phyloP scores from a whole-genome alignment of 2,329 filamentous ascomycete species.

The Fusarium armeniacum region DNA sequence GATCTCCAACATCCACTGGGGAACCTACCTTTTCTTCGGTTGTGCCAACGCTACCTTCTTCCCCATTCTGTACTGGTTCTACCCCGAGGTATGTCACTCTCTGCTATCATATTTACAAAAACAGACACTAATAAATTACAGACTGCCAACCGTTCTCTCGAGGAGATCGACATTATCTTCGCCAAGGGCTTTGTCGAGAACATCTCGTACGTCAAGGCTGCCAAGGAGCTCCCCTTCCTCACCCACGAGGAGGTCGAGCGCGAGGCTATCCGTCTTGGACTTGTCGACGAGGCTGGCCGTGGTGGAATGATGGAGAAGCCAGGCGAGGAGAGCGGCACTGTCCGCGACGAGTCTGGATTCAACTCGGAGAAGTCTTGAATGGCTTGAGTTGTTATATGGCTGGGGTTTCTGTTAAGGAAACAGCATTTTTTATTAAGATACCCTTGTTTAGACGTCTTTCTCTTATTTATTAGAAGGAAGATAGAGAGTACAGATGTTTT shows the following conservation, averaged over 20 bases:
- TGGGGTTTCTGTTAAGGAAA: constrained; percentile 17
- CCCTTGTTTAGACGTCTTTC: constrained; percentile 31
- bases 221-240: constrained; percentile 68
- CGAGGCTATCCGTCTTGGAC: constrained; percentile 54
- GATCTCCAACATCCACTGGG: constrained; percentile 69
- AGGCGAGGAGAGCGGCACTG: constrained; percentile 25
- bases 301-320: constrained; percentile 44
- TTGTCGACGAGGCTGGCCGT: constrained; percentile 30
- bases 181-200: constrained; percentile 71
- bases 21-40: constrained; percentile 65
- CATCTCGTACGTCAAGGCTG: constrained; percentile 71
- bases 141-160: constrained; percentile 59
- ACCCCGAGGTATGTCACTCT: constrained; percentile 53
- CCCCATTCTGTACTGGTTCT: constrained; percentile 64
- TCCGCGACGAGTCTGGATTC: constrained; percentile 39
- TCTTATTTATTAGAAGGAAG: background rate
- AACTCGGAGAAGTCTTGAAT: constrained; percentile 41
- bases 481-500: background rate
- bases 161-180: constrained; percentile 72
- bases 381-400: background rate
- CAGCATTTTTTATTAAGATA: constrained; percentile 21
- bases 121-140: constrained; percentile 34
- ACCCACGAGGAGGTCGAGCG: constrained; percentile 66
- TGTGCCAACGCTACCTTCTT: constrained; percentile 66
- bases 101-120: rapidly evolving